A percentile compares a stretch with the other conserved stretches of the same genome.
Conservation (phyloP, 352 stramenopile species). For the Phytophthora pseudosyringae region DNA sequence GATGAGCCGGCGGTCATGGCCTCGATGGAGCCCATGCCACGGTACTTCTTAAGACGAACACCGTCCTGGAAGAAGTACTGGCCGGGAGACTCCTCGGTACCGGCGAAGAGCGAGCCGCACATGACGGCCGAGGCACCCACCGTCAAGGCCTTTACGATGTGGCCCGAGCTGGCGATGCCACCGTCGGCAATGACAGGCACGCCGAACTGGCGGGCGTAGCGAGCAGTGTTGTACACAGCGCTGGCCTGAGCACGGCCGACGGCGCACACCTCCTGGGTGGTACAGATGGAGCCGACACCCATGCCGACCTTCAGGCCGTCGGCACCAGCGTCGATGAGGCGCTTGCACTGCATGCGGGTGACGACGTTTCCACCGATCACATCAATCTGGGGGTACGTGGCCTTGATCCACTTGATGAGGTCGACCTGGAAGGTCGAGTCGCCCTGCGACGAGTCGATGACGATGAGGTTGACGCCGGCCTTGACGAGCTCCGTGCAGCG, state of each 20-base stretch:
- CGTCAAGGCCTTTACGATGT: slow-evolving; percentile 99
- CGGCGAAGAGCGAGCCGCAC: slow-evolving; percentile 99
- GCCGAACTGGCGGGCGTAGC: slow-evolving; percentile 95
- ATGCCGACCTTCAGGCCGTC: slow-evolving; percentile 99
- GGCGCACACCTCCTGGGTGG: slow-evolving; percentile 99
- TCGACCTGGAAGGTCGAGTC: slow-evolving; percentile 96
- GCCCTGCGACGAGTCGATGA: slow-evolving; percentile 99
- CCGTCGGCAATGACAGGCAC: slow-evolving; percentile 99
- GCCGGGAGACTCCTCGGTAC: slow-evolving; percentile 98
- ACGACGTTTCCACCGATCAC: slow-evolving; percentile 99
- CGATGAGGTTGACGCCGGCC: slow-evolving; percentile 98
- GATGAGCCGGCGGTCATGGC: slow-evolving; percentile 98
- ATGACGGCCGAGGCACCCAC: slow-evolving; percentile 98
- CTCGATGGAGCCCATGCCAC: slow-evolving; percentile 99
- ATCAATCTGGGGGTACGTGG: slow-evolving; percentile 94
- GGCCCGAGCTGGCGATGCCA: slow-evolving; percentile 97
- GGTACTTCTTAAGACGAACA: slow-evolving; percentile 99
- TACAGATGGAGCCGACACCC: slow-evolving; percentile 99
- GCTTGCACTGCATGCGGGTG: slow-evolving; percentile 97
- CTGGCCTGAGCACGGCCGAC: slow-evolving; percentile 98
- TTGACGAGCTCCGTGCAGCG: slow-evolving; percentile 92
- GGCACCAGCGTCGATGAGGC: slow-evolving; percentile 98
- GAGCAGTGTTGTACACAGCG: slow-evolving; percentile 98
- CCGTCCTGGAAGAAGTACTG: slow-evolving; percentile 99
- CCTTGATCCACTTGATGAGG: slow-evolving; percentile 96